Conservation (phyloP, 164 flowering plant genomes). For the Magnolia changhungtana region DNA sequence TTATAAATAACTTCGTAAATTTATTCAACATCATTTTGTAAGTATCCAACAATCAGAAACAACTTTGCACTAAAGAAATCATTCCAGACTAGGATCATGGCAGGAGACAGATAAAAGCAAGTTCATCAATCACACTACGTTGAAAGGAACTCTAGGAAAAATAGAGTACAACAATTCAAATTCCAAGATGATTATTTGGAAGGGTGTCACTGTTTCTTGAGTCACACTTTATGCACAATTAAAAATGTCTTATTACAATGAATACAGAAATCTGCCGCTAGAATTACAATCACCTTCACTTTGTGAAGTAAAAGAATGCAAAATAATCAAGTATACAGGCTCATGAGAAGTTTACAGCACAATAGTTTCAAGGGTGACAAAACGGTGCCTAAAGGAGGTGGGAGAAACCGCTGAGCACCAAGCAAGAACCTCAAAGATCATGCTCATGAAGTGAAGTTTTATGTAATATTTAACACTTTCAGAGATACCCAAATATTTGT, state of each 20-base stretch:
- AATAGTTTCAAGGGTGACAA: background rate
- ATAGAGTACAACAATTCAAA: background rate
- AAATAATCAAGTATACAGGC: constrained; percentile 14
- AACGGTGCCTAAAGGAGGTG: background rate
- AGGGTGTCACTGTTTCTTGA: background rate
- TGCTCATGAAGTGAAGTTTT: background rate
- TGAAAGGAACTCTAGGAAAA: background rate
- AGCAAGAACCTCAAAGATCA: background rate
- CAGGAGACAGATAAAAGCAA: background rate
- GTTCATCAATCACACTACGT: background rate
- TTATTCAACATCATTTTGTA: background rate
- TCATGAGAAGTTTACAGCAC: constrained; percentile 18
- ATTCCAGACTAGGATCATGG: background rate
- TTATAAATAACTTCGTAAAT: background rate
- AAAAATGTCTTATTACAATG: background rate
- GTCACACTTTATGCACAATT: constrained; percentile 4
- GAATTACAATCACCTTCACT: constrained; percentile 22
- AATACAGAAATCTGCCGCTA: constrained; percentile 18
- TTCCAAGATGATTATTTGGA: background rate
- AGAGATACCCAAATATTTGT: no score
- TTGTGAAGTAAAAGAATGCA: constrained; percentile 20
- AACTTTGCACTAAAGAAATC: background rate
- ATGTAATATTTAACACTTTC: no score
- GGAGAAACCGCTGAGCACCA: background rate
- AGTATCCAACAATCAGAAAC: background rate